Evolutionary conservation across 2,329 filamentous ascomycete species (phyloP).

Genomic region (Helminthosporium solani): DNA sequence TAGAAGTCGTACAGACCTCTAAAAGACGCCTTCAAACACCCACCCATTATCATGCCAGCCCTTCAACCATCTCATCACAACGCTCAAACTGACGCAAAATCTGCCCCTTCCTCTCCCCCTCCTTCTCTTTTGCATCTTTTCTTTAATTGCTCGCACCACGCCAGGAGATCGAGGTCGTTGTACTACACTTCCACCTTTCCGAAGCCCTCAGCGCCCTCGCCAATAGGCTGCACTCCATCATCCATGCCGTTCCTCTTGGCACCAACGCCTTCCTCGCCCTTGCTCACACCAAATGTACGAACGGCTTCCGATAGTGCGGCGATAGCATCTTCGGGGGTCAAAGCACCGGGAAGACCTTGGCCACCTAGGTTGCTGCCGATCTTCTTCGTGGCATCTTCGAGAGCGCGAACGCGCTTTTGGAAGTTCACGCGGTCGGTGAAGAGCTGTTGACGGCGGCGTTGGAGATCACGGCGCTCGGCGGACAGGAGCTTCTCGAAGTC

Average conservation of each 20-base stretch:
- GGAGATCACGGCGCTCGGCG: conserved; percentile 88
- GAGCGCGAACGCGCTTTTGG: conserved; percentile 80
- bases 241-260: conserved; percentile 32
- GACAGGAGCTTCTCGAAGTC: conserved; percentile 93
- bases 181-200: conserved; percentile 37
- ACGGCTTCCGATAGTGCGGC: conserved; percentile 38
- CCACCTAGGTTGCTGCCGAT: conserved; percentile 34
- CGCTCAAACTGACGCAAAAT: neutral
- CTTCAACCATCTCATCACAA: neutral
- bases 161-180: neutral
- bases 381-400: conserved; percentile 71
- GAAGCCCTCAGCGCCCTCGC: conserved; percentile 37
- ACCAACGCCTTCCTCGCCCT: conserved; percentile 39
- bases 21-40: neutral
- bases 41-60: neutral
- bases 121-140: neutral
- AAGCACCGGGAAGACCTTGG: conserved; percentile 31
- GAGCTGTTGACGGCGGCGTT: conserved; percentile 86
- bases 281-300: conserved; percentile 36
- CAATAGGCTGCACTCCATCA: conserved; percentile 28
- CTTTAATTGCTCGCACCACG: neutral
- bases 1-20: neutral
- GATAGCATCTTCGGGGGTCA: conserved; percentile 37
- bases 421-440: conserved; percentile 91
- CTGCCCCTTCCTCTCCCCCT: neutral